Conservation (phyloP, 495 filamentous ascomycete species). For the Annulohypoxylon nitens region DNA sequence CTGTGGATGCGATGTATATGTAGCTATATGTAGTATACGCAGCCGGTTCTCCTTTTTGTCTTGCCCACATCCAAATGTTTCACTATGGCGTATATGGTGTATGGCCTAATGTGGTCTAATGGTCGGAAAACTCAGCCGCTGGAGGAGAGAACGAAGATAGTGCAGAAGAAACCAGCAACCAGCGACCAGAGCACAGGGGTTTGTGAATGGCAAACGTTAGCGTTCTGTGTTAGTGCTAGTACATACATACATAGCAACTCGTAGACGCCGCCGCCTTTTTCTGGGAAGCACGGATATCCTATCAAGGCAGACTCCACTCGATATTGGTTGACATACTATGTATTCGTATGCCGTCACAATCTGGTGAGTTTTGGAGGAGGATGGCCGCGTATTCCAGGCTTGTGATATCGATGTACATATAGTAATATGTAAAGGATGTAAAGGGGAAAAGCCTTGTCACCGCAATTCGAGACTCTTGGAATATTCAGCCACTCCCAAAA, state of each 20-base stretch:
- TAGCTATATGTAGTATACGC: slow-evolving; percentile 10
- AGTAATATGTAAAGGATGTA: background rate
- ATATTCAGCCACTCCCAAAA: slow-evolving; percentile 32
- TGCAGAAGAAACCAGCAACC: background rate
- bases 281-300: slow-evolving; percentile 38
- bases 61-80: slow-evolving; percentile 13
- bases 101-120: slow-evolving; percentile 6
- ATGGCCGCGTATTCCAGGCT: slow-evolving; percentile 31
- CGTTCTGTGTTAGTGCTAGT: slow-evolving; percentile 41
- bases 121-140: slow-evolving; percentile 24
- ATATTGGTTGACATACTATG: background rate
- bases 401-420: slow-evolving; percentile 11
- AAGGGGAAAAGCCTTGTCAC: slow-evolving; percentile 34
- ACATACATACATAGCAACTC: background rate
- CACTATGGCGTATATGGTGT: slow-evolving; percentile 14
- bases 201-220: slow-evolving; percentile 30
- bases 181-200: slow-evolving; percentile 16
- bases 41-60: slow-evolving; percentile 4
- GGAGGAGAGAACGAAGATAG: background rate
- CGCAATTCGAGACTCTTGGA: slow-evolving; percentile 43
- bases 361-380: slow-evolving; percentile 12
- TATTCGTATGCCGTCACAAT: slow-evolving; percentile 29
- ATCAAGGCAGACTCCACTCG: slow-evolving; percentile 37
- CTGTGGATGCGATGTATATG: slow-evolving; percentile 22
- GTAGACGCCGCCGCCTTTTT: slow-evolving; percentile 43